Conservation (phyloP, 345 rosid genomes). For the Gossypium longicalyx region DNA sequence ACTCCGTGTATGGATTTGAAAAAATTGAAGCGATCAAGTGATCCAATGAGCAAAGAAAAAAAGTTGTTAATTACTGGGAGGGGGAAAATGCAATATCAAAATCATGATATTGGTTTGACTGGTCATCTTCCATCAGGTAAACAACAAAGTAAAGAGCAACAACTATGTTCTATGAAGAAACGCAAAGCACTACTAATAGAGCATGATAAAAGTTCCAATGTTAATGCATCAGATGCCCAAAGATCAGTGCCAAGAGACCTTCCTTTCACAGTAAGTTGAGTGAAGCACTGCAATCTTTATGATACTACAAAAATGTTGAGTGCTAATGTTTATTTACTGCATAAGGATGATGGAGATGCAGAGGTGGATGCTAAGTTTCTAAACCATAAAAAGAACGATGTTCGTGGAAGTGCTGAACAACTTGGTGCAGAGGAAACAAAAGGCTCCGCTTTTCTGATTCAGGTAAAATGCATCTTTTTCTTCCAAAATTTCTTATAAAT, state of each 20-base stretch:
- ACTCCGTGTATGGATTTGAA: constrained; percentile 30
- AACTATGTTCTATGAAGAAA: constrained; percentile 45
- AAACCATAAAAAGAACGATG: constrained; percentile 22
- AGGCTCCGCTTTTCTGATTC: constrained; percentile 70
- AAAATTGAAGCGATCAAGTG: constrained; percentile 38
- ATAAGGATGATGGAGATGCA: constrained; percentile 25
- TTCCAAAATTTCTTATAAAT: neutral
- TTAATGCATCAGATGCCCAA: constrained; percentile 24
- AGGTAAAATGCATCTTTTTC: constrained; percentile 38
- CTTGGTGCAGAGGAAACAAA: constrained; percentile 48
- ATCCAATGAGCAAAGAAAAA: constrained; percentile 28
- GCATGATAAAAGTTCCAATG: constrained; percentile 16
- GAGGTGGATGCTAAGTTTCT: constrained; percentile 15
- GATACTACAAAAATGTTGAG: constrained; percentile 21
- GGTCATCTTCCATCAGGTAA: constrained; percentile 22
- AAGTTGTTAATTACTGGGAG: constrained; percentile 24
- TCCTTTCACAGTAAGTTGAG: constrained; percentile 25
- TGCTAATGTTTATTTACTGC: constrained; percentile 31
- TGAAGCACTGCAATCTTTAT: constrained; percentile 29
- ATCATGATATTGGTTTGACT: constrained; percentile 32
- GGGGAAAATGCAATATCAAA: constrained; percentile 21
- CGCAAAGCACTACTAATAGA: constrained; percentile 39
- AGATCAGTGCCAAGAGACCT: constrained; percentile 23
- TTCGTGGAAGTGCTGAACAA: constrained; percentile 25
- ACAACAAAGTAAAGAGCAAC: constrained; percentile 36